phyloP scores from a whole-genome alignment of 805 yeast genomes.

The Pichia sporocuriosa region DNA sequence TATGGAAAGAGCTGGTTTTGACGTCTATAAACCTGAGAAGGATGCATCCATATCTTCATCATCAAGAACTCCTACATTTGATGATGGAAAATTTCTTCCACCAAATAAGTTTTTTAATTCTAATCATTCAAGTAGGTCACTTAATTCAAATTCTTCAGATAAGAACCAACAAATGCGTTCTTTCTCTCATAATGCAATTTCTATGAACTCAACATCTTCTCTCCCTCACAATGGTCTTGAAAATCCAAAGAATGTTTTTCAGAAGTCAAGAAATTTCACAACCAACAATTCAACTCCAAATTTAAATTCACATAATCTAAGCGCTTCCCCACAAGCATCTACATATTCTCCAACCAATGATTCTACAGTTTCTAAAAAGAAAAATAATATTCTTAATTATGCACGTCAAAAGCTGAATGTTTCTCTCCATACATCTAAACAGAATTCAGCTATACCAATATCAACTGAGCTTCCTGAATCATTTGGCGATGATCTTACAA shows the following conservation, averaged over 20 bases:
- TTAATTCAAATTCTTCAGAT: not conserved
- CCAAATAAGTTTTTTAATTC: slow-evolving; percentile 3
- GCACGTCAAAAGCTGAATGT: slow-evolving; percentile 7
- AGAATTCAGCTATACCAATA: slow-evolving; percentile 1
- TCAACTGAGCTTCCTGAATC: not conserved
- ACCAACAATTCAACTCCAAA: slow-evolving; percentile 14
- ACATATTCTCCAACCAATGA: not conserved
- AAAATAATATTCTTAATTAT: slow-evolving; percentile 3
- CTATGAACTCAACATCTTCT: not conserved
- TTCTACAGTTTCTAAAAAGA: not conserved
- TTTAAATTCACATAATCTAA: not conserved
- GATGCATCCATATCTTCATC: slow-evolving; percentile 1
- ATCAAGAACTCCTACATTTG: not conserved
- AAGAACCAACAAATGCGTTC: slow-evolving; percentile 14
- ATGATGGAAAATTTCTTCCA: slow-evolving; percentile 4
- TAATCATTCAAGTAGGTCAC: slow-evolving; percentile 2
- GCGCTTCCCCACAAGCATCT: not conserved
- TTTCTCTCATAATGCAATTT: slow-evolving; percentile 2
- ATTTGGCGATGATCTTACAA: not conserved
- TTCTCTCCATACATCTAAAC: not conserved
- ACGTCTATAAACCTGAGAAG: slow-evolving; percentile 36
- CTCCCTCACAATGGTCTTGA: not conserved
- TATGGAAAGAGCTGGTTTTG: slow-evolving; percentile 80
- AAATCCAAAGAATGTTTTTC: slow-evolving; percentile 3
- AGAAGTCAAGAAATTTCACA: slow-evolving; percentile 6